Evolutionary conservation across 2,329 filamentous ascomycete genomes (phyloP).

Genomic region (Neopestalotiopsis sp.): DNA sequence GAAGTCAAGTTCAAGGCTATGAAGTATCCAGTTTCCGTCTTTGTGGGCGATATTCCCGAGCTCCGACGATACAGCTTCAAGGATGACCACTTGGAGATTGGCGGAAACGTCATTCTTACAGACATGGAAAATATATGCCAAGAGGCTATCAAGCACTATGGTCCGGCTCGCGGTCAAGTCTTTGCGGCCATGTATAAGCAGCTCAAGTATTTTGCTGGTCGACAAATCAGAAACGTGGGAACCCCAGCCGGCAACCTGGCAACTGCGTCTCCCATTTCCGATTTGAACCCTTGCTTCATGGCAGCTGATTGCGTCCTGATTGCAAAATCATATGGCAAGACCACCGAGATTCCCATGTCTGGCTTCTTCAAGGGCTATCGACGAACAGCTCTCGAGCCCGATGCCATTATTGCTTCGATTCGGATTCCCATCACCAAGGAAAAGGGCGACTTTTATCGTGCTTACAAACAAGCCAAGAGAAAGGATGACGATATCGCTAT

Average conservation of each 20-base stretch:
- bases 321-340: constrained; percentile 75
- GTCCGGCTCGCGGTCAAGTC: constrained; percentile 72
- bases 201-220: constrained; percentile 90
- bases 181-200: constrained; percentile 94
- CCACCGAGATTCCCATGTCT: constrained; percentile 87
- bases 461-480: constrained; percentile 95
- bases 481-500: constrained; percentile 99
- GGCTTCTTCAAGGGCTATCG: constrained; percentile 94
- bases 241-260: constrained; percentile 94
- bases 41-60: constrained; percentile 91
- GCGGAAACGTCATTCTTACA: constrained; percentile 90
- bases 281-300: constrained; percentile 93
- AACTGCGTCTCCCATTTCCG: constrained; percentile 94
- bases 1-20: constrained; percentile 98
- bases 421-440: constrained; percentile 79
- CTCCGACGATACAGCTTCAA: constrained; percentile 81
- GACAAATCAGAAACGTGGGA: constrained; percentile 97
- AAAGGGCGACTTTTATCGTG: constrained; percentile 82
- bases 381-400: constrained; percentile 77
- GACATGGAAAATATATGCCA: constrained; percentile 87
- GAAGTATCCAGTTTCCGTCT: constrained; percentile 88
- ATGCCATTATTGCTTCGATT: constrained; percentile 86
- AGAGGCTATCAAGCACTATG: constrained; percentile 81
- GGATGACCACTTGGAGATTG: constrained; percentile 85
- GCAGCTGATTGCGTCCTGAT: constrained; percentile 83